Evolutionary conservation across 1,284 basidiomycete genomes (phyloP).

Genomic region (Heimioporus punctisporus): DNA sequence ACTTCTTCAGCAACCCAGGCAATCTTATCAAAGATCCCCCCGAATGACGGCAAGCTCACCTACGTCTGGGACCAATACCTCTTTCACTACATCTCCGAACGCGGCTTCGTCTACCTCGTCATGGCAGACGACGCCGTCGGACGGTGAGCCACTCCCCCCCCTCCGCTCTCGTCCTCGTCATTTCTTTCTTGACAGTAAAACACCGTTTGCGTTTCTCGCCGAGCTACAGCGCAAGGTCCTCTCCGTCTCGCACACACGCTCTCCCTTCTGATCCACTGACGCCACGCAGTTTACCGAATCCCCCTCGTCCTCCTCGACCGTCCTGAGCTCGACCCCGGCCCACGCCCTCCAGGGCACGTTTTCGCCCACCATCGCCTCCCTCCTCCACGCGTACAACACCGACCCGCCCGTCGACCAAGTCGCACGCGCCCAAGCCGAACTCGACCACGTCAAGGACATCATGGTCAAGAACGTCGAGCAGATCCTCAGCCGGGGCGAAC

Average conservation of each 20-base stretch:
- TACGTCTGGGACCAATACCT: constrained; percentile 97
- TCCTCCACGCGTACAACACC: constrained; percentile 90
- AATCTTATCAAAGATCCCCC: constrained; percentile 94
- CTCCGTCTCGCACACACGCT: constrained; percentile 1
- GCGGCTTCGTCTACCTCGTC: constrained; percentile 87
- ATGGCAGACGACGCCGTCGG: constrained; percentile 94
- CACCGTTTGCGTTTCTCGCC: constrained; percentile 93
- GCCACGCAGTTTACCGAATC: constrained; percentile 61
- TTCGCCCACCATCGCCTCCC: constrained; percentile 61
- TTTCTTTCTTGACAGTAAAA: constrained; percentile 74
- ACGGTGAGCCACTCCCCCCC: constrained; percentile 47
- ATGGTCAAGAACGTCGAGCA: constrained; percentile 98
- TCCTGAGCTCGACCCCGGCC: constrained; percentile 41
- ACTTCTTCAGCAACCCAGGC: constrained; percentile 75
- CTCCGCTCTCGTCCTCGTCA: too few relatives aligned
- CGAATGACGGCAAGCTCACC: constrained; percentile 92
- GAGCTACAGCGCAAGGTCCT: constrained; percentile 81
- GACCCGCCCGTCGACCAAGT: constrained; percentile 93
- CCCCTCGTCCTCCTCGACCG: constrained; percentile 49
- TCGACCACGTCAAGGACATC: constrained; percentile 95
- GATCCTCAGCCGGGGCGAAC: constrained; percentile 92
- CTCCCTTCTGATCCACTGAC: neutral
- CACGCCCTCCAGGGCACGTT: constrained; percentile 75
- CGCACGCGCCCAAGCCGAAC: constrained; percentile 86
- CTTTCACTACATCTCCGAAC: constrained; percentile 94